Evolutionary conservation across 805 yeast genomes (phyloP), one percentile per base, ranked within the genome.

Genomic region (Cyberlindnera maritima): DNA sequence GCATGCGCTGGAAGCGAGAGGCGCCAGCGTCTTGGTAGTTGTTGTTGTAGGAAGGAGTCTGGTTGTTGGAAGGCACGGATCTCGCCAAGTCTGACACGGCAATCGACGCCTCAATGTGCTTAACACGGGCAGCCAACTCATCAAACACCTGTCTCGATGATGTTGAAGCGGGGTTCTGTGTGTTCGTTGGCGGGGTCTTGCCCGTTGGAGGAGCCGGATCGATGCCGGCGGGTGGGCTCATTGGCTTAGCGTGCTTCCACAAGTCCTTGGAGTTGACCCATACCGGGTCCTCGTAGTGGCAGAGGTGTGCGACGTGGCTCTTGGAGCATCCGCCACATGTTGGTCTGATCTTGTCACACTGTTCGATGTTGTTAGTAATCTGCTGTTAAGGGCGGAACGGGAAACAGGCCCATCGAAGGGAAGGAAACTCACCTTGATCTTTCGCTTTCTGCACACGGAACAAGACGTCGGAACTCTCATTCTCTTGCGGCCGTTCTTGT

Each of bases 221-320:
- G 15, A 32, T 3, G 12, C 15, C 15, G n/a, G 14, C 42, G 13
- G 40, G 36, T 12, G 51, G 49, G 35, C 46, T 47, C 46, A 41
- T 32, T 17, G 47, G 39, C 38, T 49, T 37, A 13, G 58, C 50
- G 40, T 76, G 78, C 50, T 72, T 63, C 46, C 69, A 60, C 54
- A 72, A 74, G 2, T 70, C 64, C 37, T 69, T 78, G 47, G 78
- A 71, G 48, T 80, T 61, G 60, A 74, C 80, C 84, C 84, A 79
- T 25, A 72, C 65, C 31, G 81, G 84, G 48, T 77, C 81, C 57
- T 79, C 70, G 47, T 77, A 79, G 39, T 75, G 76, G 48, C 84
- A 79, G 18, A 79, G 59, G 56, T 78, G 82, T 9, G 68, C 69
- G n/a, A 78, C 81, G 8, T 79, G 80, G 36, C 79, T 76, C 57